A percentile compares a stretch with the other conserved stretches of the same genome.
These are phyloP conservation scores for Pythium brachiatum DNA, from an alignment of 352 stramenopile species.

Conservation along the genomic window DNA sequence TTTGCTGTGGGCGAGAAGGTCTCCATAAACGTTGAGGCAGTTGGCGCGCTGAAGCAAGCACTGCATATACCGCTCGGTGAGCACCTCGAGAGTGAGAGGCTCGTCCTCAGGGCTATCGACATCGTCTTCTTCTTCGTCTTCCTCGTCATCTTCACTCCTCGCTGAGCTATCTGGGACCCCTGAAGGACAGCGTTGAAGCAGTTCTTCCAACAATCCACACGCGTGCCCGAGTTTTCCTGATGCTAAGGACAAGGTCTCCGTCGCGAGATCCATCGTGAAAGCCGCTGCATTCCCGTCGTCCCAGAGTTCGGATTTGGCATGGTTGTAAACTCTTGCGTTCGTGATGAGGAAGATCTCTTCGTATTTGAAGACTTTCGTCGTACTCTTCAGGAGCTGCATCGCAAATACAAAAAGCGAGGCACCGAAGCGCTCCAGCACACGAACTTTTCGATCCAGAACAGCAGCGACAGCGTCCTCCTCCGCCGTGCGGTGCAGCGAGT, in stretches of 20 bases:
- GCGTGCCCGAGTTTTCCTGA: conserved; percentile 52
- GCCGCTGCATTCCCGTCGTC: conserved; percentile 18
- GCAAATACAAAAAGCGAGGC: conserved; percentile 60
- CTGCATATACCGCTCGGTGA: conserved; percentile 35
- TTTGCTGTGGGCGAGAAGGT: conserved; percentile 48
- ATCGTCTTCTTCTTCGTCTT: background rate
- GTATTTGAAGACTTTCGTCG: conserved; percentile 61
- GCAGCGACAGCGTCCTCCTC: background rate
- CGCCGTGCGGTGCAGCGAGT: conserved; percentile 8
- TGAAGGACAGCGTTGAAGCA: background rate
- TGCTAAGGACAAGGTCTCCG: conserved; percentile 61
- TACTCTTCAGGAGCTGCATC: conserved; percentile 52
- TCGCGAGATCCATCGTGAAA: conserved; percentile 50
- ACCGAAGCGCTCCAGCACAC: conserved; percentile 50
- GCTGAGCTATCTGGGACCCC: background rate
- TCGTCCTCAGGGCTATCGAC: background rate
- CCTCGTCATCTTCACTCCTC: background rate
- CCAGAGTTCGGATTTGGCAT: conserved; percentile 36
- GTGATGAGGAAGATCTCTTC: conserved; percentile 56
- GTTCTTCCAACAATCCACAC: conserved; percentile 28
- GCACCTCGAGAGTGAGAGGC: background rate
- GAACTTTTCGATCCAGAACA: conserved; percentile 23
- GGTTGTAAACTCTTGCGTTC: conserved; percentile 48
- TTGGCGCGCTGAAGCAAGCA: conserved; percentile 47
- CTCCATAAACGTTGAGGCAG: conserved; percentile 51